Base-by-base conservation (phyloP, 2,329 filamentous ascomycete species). In the Tolypocladium amazonense region DNA sequence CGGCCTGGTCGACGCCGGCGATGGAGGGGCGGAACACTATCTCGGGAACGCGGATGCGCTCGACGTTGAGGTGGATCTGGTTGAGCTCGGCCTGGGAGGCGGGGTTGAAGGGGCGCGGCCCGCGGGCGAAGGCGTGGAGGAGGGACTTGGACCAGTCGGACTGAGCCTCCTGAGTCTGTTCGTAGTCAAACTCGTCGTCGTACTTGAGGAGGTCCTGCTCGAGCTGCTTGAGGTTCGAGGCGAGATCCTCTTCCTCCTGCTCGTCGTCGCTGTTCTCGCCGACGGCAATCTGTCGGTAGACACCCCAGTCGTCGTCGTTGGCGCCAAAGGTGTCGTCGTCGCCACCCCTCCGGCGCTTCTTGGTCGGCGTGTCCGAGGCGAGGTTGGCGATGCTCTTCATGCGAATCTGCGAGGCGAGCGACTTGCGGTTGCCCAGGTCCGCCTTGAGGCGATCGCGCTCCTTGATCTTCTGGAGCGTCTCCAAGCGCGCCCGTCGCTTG, bases 351-450 rank as follows among this genome's bases (percentile, higher is more conserved):
- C 91, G 81, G 60, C 93, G 85, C 74, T 96, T 95, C 72, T 92
- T 92, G 64, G 81, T 79, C 0, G 93, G 92, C 7, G 85, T 87
- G 72, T 99, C 94, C 0, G 93, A 92, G 3, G 94, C 94, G 1
- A 99, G 86, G 69, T 96, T 97, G 61, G 94, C 94, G 61, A 99
- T 92, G 57, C 88, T 93, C 77, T 97, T 97, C 94, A 99, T 99
- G 63, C 94, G 89, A 76, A 96, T 95, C 73, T 97, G 93, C 60
- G 89, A 94, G 11, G 94, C 94, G 25, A 97, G 85, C 0, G 92
- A 97, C 74, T 99, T 99, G 70, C 94, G 89, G 75, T 97, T 97
- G 60, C 93, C 92, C 1, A 97, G 83, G 70, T 99, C 94, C 52
- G 92, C 90, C 76, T 96, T 97, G 62, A 97, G 83, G 23, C 92